Conservation (phyloP, 1,139 yeast species). For the Torulaspora pretoriensis region DNA sequence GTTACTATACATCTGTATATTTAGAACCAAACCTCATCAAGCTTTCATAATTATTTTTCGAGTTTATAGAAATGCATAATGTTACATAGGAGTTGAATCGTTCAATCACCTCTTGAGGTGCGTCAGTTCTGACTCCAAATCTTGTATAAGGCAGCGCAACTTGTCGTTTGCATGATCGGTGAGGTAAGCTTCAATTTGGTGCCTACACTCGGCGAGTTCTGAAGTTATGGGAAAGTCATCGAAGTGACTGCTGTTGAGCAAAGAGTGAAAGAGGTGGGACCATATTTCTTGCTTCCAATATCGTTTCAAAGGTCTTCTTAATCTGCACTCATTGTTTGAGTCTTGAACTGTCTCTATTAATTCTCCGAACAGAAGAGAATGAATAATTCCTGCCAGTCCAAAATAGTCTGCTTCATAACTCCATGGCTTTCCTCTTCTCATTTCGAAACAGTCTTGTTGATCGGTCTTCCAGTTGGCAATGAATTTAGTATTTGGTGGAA, state of each 20-base stretch:
- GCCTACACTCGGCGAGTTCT: slow-evolving; percentile 40
- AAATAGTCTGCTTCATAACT: slow-evolving; percentile 79
- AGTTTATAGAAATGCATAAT: slow-evolving; percentile 8
- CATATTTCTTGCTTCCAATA: slow-evolving; percentile 78
- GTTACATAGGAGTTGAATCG: slow-evolving; percentile 3
- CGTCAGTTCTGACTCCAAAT: slow-evolving; percentile 28
- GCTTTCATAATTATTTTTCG: not conserved
- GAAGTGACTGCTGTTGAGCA: slow-evolving; percentile 53
- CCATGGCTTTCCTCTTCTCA: slow-evolving; percentile 65
- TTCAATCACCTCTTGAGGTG: slow-evolving; percentile 11
- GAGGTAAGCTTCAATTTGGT: slow-evolving; percentile 46
- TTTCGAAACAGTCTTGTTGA: slow-evolving; percentile 72
- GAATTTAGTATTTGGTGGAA: slow-evolving; percentile 52
- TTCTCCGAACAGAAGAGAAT: slow-evolving; percentile 65
- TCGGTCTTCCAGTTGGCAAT: slow-evolving; percentile 60
- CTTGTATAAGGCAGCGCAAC: slow-evolving; percentile 22
- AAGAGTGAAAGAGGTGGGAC: slow-evolving; percentile 58
- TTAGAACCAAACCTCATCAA: slow-evolving; percentile 2
- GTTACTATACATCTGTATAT: slow-evolving; percentile 6
- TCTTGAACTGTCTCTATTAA: slow-evolving; percentile 46
- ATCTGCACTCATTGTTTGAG: slow-evolving; percentile 35
- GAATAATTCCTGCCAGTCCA: slow-evolving; percentile 75
- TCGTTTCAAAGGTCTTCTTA: slow-evolving; percentile 53
- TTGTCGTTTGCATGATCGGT: slow-evolving; percentile 28
- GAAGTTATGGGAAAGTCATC: slow-evolving; percentile 43